Base-by-base conservation (phyloP, 352 stramenopile species). In the Thraustochytrium striatum region DNA sequence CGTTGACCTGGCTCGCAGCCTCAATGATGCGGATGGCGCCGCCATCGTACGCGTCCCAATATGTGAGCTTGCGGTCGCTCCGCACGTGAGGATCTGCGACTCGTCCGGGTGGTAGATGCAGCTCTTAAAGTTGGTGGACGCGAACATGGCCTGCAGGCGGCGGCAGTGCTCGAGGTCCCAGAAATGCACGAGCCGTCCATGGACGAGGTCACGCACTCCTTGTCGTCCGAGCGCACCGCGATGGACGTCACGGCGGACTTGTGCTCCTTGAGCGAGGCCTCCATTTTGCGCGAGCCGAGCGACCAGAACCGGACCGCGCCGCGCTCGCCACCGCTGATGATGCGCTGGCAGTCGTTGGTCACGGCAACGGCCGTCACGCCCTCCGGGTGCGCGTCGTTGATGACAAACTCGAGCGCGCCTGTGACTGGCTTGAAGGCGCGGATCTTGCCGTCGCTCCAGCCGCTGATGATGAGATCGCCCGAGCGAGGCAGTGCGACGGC, bases 391-490 rank as follows among this genome's bases (percentile, higher is more conserved):
- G 94, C 94, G 81, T 97, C 92, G 81, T 94, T 91, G 83, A 98
- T 98, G 58, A 98, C 94, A 82, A 98, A 98, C 83, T 97, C 95
- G 38, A 98, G 87, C 81, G 97, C 97, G 61, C 94, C 95, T 72
- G 85, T 94, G 82, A 98, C 93, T 3, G 95, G 95, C 81, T 93
- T 97, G 83, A 98, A 98, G 1, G 93, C 93, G 25, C 94, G 90
- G 19, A 98, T 94, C 83, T 97, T 98, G 78, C 95, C 95, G 83
- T 98, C 95, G 72, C 94, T 91, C 94, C 95, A 98, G 50, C 92
- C 95, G 43, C 90, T 96, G 36, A 98, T 86, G 75, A 98, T 97
- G 21, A 89, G 89, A 68, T 82, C 85, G 36, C 94, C 95, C 79
- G 91, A 89, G 5, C 84, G 83, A 21, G 92, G 96, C 59, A 98